Evolutionary conservation across 73 alveolate genomes (phyloP).

Genomic region (Paramecium tetraurelia): DNA sequence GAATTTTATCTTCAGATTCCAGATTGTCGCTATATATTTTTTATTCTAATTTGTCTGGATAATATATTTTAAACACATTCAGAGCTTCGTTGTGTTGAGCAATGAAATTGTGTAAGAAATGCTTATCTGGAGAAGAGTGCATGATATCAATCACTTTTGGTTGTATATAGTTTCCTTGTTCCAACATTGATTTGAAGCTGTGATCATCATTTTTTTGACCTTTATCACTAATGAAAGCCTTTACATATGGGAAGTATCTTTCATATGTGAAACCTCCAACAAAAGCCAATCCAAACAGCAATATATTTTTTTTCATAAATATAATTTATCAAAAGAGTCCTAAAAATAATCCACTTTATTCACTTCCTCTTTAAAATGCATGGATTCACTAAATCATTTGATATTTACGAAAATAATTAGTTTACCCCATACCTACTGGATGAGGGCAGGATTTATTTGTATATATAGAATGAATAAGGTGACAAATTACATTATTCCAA

Average conservation of each 20-base stretch:
- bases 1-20: neutral
- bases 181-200: neutral
- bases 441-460: no score
- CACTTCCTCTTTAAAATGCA: neutral
- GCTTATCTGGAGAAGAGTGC: neutral
- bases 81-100: neutral
- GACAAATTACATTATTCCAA: no score
- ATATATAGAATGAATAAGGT: neutral
- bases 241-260: neutral
- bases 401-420: no score
- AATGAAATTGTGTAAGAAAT: conserved; percentile 17
- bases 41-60: conserved; percentile 5
- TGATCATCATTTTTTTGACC: neutral
- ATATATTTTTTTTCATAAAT: neutral
- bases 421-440: no score
- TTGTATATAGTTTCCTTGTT: neutral
- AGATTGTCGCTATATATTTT: neutral
- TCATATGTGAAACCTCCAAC: neutral
- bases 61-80: conserved; percentile 21
- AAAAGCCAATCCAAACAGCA: neutral
- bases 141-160: neutral
- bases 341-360: no score
- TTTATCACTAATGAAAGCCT: neutral
- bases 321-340: neutral
- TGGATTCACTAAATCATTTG: neutral